Base-by-base conservation (phyloP, 2,329 filamentous ascomycete genomes). In the Scedosporium dehoogii region DNA sequence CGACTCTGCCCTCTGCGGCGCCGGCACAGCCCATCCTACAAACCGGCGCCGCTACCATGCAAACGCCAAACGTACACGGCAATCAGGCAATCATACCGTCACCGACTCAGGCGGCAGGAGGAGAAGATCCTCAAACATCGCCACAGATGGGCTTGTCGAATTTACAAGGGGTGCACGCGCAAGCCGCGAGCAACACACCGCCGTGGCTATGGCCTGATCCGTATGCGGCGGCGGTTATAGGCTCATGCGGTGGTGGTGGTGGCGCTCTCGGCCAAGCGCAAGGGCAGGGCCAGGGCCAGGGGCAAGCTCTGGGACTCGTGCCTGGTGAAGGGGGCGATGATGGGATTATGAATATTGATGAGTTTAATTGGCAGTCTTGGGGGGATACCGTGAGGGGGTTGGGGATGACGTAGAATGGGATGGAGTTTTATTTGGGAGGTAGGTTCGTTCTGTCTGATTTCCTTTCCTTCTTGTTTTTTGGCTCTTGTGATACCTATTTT, bases 271-370 rank as follows among this genome's bases (percentile, higher is more conserved):
- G 2, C 16, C 44, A 48, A 21, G 44, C 16, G 18, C 44, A 48
- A 21, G 44, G 44, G 4, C 44, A 48, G 18, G 44, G 48, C 2
- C 48, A 18, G 23, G 48, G 12, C 10, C 48, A 25, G 48, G 41
- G n/a, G n/a, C 48, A 48, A 51, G 38, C 25, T n/a, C 41, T 25
- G 3, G 57, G 44, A 2, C 53, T 56, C 21, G 23, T 60, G 7
- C 29, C 29, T 2, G 29, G 29, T 33, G 21, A 46, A 2, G 38
- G 33, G 9, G 38, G 42, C 14, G 61, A 64, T 29, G 41, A 48
- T 6, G 58, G 62, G 9, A 16, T 21, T 14, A 62, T 65, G 64
- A 62, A 65, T n/a, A 42, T 63, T 38, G 64, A 58, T 9, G 62
- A 62, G 2, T 61, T 62, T 44, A 55, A 62, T 38, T 63, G 62